phyloP scores from a whole-genome alignment of 1,139 yeast species.

The Pichia sp. region DNA sequence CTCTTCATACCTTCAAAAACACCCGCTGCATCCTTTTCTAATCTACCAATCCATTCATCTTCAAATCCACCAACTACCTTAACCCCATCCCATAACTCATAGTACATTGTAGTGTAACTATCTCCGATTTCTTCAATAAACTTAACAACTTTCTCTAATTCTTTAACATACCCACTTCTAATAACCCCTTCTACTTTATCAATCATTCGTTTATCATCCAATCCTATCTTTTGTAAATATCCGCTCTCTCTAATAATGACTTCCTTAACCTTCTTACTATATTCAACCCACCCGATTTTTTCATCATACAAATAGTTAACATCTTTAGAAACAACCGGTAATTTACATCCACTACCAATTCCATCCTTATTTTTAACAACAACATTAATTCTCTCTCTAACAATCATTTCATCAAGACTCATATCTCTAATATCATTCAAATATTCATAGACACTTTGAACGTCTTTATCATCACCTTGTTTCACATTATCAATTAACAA shows the following conservation, averaged over 20 bases:
- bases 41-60: background rate
- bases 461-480: background rate
- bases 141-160: background rate
- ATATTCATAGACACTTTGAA: constrained; percentile 32
- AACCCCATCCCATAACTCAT: background rate
- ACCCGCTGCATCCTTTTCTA: background rate
- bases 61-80: background rate
- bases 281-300: background rate
- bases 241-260: background rate
- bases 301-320: background rate
- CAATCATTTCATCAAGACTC: constrained; percentile 34
- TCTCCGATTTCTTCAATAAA: background rate
- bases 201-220: background rate
- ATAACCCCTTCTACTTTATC: background rate
- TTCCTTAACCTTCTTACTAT: background rate
- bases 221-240: background rate
- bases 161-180: background rate
- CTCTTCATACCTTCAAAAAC: background rate
- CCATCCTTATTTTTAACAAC: constrained; percentile 22
- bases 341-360: too few species aligned
- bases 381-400: constrained; percentile 20
- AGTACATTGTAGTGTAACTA: background rate
- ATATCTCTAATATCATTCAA: constrained; percentile 24
- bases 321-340: background rate
- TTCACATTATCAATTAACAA: background rate